Conservation (phyloP, 495 filamentous ascomycete species). For the Hypoxylon intermedium region DNA sequence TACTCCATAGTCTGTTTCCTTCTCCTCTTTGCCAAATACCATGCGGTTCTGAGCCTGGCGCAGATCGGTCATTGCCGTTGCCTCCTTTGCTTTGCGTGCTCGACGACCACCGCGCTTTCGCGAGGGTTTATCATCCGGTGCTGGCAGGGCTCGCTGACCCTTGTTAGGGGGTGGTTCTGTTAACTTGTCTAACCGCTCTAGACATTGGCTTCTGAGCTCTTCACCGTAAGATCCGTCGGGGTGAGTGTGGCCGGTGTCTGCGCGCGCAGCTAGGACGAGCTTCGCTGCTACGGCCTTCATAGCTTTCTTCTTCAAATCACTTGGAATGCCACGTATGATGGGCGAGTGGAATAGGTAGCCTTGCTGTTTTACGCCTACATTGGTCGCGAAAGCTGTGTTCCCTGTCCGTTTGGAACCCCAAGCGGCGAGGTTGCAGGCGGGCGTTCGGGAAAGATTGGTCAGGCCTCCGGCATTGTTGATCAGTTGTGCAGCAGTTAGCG, state of each 20-base stretch:
- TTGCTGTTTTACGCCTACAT: conserved; percentile 88
- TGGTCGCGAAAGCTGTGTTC: conserved; percentile 87
- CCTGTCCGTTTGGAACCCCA: conserved; percentile 87
- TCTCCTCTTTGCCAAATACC: conserved; percentile 95
- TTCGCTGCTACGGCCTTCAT: conserved; percentile 96
- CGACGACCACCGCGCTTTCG: conserved; percentile 91
- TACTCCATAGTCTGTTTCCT: conserved; percentile 89
- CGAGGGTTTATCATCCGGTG: conserved; percentile 93
- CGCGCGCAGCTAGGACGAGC: conserved; percentile 86
- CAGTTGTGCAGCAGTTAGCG: conserved; percentile 93
- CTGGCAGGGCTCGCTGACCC: conserved; percentile 84
- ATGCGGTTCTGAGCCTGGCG: conserved; percentile 96
- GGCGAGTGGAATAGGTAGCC: conserved; percentile 93
- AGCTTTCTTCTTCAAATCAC: conserved; percentile 88
- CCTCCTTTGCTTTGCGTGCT: conserved; percentile 95
- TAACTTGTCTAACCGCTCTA: conserved; percentile 89
- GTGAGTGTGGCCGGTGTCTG: conserved; percentile 83
- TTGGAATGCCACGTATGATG: conserved; percentile 81
- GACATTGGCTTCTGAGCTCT: conserved; percentile 81
- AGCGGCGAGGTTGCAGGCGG: conserved; percentile 88
- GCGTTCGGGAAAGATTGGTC: conserved; percentile 86
- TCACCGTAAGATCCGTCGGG: conserved; percentile 84
- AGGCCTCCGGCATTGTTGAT: conserved; percentile 93
- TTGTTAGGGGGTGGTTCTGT: conserved; percentile 93
- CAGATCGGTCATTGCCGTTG: conserved; percentile 94